Evolutionary conservation across 2,329 filamentous ascomycete species (phyloP).

Genomic region (Byssoonygena ceratinophila): DNA sequence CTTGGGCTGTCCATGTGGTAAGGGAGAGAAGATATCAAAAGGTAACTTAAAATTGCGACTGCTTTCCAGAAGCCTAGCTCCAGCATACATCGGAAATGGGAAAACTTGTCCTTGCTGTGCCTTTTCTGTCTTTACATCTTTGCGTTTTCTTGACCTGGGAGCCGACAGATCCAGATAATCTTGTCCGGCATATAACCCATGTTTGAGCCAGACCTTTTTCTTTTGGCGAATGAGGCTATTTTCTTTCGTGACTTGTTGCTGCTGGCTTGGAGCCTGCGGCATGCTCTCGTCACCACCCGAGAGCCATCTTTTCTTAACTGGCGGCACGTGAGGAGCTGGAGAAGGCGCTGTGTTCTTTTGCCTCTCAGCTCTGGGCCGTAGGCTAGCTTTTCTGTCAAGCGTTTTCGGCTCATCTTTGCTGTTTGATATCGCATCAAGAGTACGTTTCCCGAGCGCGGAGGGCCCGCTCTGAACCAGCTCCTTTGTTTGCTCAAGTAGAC

Average conservation of each 20-base stretch:
- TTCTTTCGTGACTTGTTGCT: conserved; percentile 2
- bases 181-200: conserved; percentile 83
- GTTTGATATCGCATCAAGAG: conserved; percentile 46
- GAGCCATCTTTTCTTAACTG: conserved; percentile 35
- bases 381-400: conserved; percentile 44
- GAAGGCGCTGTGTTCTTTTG: conserved; percentile 21
- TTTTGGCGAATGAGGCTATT: conserved; percentile 25
- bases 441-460: conserved; percentile 51
- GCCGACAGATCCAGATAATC: conserved; percentile 41
- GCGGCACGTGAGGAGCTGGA: conserved; percentile 23
- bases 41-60: conserved; percentile 80
- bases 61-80: conserved; percentile 57
- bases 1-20: conserved; percentile 76
- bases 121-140: conserved; percentile 27
- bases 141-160: conserved; percentile 38
- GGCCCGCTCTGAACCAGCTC: conserved; percentile 39
- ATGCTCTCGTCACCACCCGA: conserved; percentile 27
- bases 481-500: conserved; percentile 35
- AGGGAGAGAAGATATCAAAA: conserved; percentile 77
- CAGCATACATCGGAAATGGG: conserved; percentile 69
- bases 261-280: background rate
- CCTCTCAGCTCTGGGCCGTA: conserved; percentile 41
- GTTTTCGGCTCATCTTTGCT: conserved; percentile 45
- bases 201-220: conserved; percentile 66
- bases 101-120: conserved; percentile 39